Evolutionary conservation across 768 basidiomycete species (phyloP).

Genomic region (Boletus edulis): DNA sequence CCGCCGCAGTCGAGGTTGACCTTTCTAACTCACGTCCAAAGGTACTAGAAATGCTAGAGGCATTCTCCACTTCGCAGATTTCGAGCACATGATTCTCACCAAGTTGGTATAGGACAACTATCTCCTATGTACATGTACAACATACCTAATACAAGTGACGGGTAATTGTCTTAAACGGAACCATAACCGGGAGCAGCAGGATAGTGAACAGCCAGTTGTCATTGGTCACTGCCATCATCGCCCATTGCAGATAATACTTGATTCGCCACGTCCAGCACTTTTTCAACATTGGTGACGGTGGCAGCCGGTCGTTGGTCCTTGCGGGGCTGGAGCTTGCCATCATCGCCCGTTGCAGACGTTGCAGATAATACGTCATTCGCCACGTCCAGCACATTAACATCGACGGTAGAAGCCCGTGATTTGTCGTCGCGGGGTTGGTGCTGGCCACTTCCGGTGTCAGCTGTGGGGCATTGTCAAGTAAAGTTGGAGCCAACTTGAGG

Average conservation of each 20-base stretch:
- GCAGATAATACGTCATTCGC: too few species aligned
- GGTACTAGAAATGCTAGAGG: constrained; percentile 80
- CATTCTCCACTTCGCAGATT: constrained; percentile 72
- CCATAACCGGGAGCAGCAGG: constrained; percentile 39
- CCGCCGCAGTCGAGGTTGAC: background rate
- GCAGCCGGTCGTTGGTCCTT: too few species aligned
- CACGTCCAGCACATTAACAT: too few species aligned
- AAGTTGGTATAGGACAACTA: constrained; percentile 27
- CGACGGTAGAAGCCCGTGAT: background rate
- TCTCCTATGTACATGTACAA: background rate
- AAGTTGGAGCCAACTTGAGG: background rate
- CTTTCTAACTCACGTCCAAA: constrained; percentile 27
- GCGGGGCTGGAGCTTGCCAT: too few species aligned
- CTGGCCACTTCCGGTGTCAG: constrained; percentile 39
- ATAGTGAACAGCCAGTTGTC: too few species aligned
- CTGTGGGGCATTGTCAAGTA: constrained; percentile 17
- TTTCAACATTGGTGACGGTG: too few species aligned
- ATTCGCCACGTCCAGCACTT: too few species aligned
- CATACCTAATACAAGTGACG: too few species aligned
- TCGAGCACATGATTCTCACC: constrained; percentile 63
- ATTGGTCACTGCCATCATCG: too few species aligned
- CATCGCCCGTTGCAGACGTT: too few species aligned
- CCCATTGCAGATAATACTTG: too few species aligned
- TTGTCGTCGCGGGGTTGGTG: constrained; percentile 31
- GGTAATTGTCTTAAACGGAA: constrained; percentile 22